Base-by-base conservation (phyloP, 2,329 filamentous ascomycete genomes). In the Graphilbum ipis-grandicollis region DNA sequence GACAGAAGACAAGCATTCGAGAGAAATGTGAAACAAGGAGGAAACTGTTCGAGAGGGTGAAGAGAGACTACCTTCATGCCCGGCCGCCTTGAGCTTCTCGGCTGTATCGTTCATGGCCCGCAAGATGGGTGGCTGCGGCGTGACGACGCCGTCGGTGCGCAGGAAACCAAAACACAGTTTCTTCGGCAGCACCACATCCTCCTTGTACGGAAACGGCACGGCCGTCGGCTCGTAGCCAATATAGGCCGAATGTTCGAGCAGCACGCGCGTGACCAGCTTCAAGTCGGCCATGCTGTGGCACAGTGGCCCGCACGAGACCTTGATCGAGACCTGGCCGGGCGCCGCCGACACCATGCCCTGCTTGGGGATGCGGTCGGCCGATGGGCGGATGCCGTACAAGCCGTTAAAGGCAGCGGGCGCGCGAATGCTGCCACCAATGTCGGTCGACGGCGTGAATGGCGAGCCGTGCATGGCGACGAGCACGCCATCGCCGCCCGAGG, bases 151-250 rank as follows among this genome's bases (percentile, higher is more conserved):
- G 46, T 43, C 42, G 15, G 33, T 19, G 8, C 33, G 28, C 26
- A 39, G 15, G 19, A 38, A 19, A 14, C 39, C 42, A 22, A 43
- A 34, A 14, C 29, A 31, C n/a, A 42, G 35, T 19, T 25, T 26
- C 1, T 18, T 19, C 2, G 37, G 23, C 19, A 28, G n/a, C 3
- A 28, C 15, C 1, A 29, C 33, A 5, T 19, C 17, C 10, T 7
- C 26, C 26, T 13, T 28, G 8, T 5, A 12, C 8, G 76, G 76
- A 0, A 82, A 58, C n/a, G 78, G 72, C 19, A 72, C 55, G 0
- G 76, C 71, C 1, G 74, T 55, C 0, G 78, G 77, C 49, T 83
- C 78, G 42, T 68, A 56, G 1, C 78, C 77, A 81, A 0, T 77
- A 76, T 36, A 34, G 3, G 21, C 14, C 15, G 69, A 47, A 19